A percentile compares a stretch with the other conserved stretches of the same genome.
phyloP scores from a whole-genome alignment of 345 rosid genomes.

The Eucalyptus victrix region DNA sequence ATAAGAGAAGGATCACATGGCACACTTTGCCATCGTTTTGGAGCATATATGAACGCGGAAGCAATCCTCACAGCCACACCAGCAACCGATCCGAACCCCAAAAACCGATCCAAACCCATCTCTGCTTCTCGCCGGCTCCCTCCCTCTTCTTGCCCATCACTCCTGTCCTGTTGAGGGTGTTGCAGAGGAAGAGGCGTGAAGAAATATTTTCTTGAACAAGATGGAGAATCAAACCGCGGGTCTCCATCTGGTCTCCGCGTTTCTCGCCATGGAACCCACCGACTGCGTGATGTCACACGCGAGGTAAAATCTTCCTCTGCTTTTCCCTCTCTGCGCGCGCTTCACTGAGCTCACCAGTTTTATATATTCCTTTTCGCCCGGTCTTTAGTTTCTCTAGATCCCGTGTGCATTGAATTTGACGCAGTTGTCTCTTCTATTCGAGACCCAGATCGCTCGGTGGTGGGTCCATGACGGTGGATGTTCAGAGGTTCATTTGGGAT shows the following conservation, averaged over 20 bases:
- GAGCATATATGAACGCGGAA: too few relatives aligned
- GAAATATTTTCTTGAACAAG: not conserved
- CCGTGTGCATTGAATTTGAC: not conserved
- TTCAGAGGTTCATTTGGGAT: slow-evolving; percentile 68
- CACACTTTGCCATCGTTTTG: fast-evolving
- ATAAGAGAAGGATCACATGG: not conserved
- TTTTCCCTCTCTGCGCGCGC: not conserved
- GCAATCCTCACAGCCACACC: too few relatives aligned
- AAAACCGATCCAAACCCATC: too few relatives aligned
- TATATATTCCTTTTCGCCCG: not conserved
- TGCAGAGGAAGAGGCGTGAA: not conserved
- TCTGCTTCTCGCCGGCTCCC: too few relatives aligned
- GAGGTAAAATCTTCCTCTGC: slow-evolving; percentile 14
- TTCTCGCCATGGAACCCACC: slow-evolving; percentile 66
- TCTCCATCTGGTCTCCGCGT: slow-evolving; percentile 50
- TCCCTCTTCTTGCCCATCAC: not conserved
- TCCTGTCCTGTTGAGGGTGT: not conserved
- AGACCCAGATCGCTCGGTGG: slow-evolving; percentile 40
- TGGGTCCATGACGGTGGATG: slow-evolving; percentile 38
- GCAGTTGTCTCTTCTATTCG: not conserved
- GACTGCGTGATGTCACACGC: slow-evolving; percentile 39
- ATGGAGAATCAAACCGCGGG: not conserved
- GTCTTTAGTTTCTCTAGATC: not conserved
- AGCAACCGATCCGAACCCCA: too few relatives aligned
- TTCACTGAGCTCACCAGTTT: not conserved